Evolutionary conservation across 306 rosid genomes (phyloP), one percentile per base, ranked within the genome.

Genomic region (Nissolia schottii): DNA sequence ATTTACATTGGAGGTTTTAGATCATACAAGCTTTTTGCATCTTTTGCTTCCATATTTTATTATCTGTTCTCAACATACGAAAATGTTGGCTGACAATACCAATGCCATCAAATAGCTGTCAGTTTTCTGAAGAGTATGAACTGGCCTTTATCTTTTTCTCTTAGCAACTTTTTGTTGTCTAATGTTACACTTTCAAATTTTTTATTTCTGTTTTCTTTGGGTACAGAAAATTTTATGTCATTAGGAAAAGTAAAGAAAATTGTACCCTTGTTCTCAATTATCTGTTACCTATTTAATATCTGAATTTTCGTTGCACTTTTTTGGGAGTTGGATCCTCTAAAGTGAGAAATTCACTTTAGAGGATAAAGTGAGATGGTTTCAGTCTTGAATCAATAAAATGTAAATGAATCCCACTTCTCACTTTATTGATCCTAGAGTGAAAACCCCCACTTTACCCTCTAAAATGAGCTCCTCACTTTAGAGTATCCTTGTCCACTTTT

Each of bases 61-160:
- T 56, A 27, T 56, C 37, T 56, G 37, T 27, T 56, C 62, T 27
- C 22, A 27, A 27, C 6, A 64, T 23, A 23, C 54, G 23, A 64
- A 24, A 25, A 55, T 50, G 45, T 35, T 64, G 60, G 67, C 55
- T 63, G 28, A 63, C 76, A 48, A 62, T n/a, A 25, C 28, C 74
- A 55, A 34, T 51, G 13, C 48, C 41, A 45, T 56, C 41, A 45
- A 64, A n/a, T 63, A 54, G 28, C 65, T 61, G 40, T 80, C 45
- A 19, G 5, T 34, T 45, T 55, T 63, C 43, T 29, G 77, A 31
- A 62, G 54, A 65, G 46, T 54, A 41, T 74, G 63, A 63, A 11
- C 32, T 56, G 46, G 13, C 31, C 25, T 16, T 19, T 68, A 59
- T 49, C 27, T 60, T 48, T 46, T 35, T 13, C 27, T 1, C 29